phyloP scores from a whole-genome alignment of 2,329 filamentous ascomycete genomes.

The Fusarium fujikuroi region DNA sequence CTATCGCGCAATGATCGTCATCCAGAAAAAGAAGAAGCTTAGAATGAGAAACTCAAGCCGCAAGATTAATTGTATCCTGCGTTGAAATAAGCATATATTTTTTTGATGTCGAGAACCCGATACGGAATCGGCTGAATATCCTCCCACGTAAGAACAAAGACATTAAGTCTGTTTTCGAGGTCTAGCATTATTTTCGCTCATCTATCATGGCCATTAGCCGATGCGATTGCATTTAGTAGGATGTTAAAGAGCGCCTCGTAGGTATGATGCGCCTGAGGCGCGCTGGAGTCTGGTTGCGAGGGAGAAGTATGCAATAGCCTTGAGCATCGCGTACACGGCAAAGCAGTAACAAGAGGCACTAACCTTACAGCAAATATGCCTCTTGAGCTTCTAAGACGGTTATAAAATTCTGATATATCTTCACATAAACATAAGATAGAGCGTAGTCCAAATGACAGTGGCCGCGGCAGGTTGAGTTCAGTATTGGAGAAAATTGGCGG shows the following conservation, averaged over 20 bases:
- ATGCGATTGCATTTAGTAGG: neutral
- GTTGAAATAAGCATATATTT: rapidly evolving
- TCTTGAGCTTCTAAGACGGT: neutral
- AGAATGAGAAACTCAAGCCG: rapidly evolving
- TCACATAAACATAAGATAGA: neutral
- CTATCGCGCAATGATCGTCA: rapidly evolving
- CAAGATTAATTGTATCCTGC: neutral
- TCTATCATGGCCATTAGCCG: too few species aligned
- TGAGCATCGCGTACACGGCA: rapidly evolving
- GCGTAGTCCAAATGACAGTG: neutral
- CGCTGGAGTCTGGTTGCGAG: neutral
- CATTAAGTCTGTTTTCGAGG: neutral
- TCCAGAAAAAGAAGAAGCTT: rapidly evolving
- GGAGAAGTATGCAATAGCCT: neutral
- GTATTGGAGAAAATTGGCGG: rapidly evolving
- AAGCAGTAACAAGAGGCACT: neutral
- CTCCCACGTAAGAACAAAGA: rapidly evolving
- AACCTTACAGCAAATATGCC: neutral
- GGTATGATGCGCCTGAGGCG: neutral
- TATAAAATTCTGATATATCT: neutral
- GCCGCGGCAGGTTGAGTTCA: neutral
- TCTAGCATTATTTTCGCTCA: neutral
- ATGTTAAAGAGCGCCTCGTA: neutral
- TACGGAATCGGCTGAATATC: rapidly evolving
- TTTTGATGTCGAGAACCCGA: neutral